Evolutionary conservation across 345 rosid genomes (phyloP), one percentile per base, ranked within the genome.

Genomic region (Aethionema arabicum): DNA sequence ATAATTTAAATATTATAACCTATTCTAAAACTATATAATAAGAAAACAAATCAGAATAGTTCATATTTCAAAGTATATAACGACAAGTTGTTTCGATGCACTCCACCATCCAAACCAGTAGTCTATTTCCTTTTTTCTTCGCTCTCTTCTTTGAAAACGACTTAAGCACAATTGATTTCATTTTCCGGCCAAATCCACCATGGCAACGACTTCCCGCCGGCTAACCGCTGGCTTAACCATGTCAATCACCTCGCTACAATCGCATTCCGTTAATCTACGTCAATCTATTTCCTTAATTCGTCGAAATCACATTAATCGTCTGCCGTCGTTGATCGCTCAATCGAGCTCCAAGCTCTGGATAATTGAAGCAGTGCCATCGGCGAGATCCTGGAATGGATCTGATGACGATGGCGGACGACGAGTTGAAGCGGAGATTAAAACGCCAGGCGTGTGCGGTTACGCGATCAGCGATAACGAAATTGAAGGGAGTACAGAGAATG

Each of bases 191-290:
- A 32, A 42, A 27, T 52, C 46, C 36, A 56, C 35, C 52, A 85
- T 87, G 95, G 68, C 83, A 59, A 79, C 82, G 15, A 74, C 65
- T 65, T 66, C 68, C 78, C 65, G 74, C 74, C 88, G 81, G 67
- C 63, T 79, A 56, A 66, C 73, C 59, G 65, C 67, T 79, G 78
- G 69, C 8, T 59, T 59, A 27, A 37, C 61, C 15, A 4, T 63
- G 2, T 35, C 76, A 14, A 30, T 56, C 65, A 27, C 44, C 13
- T 56, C 66, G 29, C 47, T 65, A 29, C 68, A 59, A 32, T 62
- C 64, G 31, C 77, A 46, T 48, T 76, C 63, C 49, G 6, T 35
- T 4, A 70, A 8, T 2, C 71, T 57, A 31, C 8, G 65, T 32
- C 57, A 40, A 47, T 67, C 65, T 52, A 43, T 77, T 57, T 58